Conservation (phyloP, 108 stramenopile species). For the Poteriospumella lacustris region DNA sequence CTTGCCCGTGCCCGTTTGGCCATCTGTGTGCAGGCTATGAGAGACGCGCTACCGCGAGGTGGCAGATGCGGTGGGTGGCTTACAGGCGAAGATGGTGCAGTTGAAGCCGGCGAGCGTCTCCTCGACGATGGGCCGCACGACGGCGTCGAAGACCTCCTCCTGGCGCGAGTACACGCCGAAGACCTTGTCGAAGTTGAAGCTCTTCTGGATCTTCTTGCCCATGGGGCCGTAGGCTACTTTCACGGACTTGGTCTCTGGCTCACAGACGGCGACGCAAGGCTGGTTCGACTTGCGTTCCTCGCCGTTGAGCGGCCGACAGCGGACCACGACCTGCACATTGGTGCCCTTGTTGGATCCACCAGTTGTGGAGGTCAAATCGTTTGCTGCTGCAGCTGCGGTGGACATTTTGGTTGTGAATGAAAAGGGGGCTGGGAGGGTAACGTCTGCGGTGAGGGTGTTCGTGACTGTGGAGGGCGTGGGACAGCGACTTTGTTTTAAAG, state of each 20-base stretch:
- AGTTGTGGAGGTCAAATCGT: no score
- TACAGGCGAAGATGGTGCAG: constrained; percentile 54
- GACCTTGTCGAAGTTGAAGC: constrained; percentile 51
- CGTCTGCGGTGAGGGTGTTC: no score
- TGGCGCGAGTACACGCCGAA: constrained; percentile 56
- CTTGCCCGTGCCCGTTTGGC: constrained; percentile 59
- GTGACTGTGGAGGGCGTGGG: no score
- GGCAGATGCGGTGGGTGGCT: background rate
- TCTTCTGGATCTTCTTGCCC: constrained; percentile 45
- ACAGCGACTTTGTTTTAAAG: no score
- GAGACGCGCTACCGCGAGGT: background rate
- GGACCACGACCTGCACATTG: constrained; percentile 55
- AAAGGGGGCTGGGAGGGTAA: no score
- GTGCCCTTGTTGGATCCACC: no score
- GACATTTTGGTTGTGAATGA: no score
- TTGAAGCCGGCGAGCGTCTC: constrained; percentile 61
- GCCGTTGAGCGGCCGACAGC: constrained; percentile 54
- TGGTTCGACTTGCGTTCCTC: constrained; percentile 48
- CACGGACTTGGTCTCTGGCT: constrained; percentile 34
- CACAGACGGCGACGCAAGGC: constrained; percentile 48
- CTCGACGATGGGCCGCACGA: constrained; percentile 56
- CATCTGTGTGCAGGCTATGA: constrained; percentile 23
- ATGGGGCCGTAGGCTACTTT: constrained; percentile 29
- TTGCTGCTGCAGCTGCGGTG: no score
- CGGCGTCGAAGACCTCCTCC: constrained; percentile 53